Conservation (phyloP, 768 basidiomycete species). For the Lentinus tigrinus region DNA sequence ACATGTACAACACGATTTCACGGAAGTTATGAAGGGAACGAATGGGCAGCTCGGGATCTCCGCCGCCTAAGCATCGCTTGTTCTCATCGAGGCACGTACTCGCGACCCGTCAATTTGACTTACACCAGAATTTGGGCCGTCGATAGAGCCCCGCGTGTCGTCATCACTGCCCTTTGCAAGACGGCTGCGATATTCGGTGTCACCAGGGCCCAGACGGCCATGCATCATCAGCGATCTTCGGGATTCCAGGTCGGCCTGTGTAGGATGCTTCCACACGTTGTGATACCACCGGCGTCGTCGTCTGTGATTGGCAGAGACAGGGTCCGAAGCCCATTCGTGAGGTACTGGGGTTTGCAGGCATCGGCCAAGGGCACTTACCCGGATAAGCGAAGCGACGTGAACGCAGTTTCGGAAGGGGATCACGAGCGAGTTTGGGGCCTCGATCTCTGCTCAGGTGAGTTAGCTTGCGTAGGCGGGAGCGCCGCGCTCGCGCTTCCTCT, state of each 20-base stretch:
- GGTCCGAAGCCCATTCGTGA: neutral
- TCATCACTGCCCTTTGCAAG: neutral
- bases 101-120: neutral
- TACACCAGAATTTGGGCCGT: conserved; percentile 9
- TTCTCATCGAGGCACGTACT: neutral
- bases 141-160: neutral
- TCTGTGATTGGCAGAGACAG: conserved; percentile 1
- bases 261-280: neutral
- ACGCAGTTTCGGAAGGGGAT: neutral
- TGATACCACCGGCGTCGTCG: neutral
- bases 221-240: neutral
- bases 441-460: neutral
- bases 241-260: neutral
- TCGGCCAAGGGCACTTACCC: conserved; percentile 1
- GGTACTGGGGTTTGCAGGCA: conserved; percentile 5
- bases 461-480: neutral
- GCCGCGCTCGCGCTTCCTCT: neutral
- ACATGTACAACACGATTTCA: conserved; percentile 14
- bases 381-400: neutral
- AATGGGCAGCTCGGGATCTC: neutral
- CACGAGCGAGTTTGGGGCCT: neutral
- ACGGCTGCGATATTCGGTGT: neutral
- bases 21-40: neutral
- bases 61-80: neutral
- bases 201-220: neutral